A percentile compares a stretch with the other conserved stretches of the same genome.
phyloP scores from a whole-genome alignment of 1,284 basidiomycete species.

The Fistulinella staudtii region DNA sequence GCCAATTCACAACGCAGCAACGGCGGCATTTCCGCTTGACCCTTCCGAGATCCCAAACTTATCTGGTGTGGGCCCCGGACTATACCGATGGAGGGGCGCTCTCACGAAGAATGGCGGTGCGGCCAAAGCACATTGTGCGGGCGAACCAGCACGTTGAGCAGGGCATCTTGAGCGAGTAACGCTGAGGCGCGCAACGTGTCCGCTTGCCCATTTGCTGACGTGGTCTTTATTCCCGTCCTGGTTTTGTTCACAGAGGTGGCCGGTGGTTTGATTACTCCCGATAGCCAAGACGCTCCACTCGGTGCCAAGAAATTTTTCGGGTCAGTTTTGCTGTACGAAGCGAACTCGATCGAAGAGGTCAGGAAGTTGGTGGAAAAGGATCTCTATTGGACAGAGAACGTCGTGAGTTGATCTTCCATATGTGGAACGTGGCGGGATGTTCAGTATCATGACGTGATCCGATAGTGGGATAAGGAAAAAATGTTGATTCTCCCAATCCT shows the following conservation, averaged over 20 bases:
- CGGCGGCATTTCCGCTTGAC: conserved; percentile 16
- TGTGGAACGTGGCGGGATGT: neutral
- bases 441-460: neutral
- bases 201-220: conserved; percentile 3
- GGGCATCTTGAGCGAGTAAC: conserved; percentile 32
- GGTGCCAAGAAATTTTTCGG: conserved; percentile 45
- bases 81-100: conserved; percentile 46
- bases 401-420: conserved; percentile 40
- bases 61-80: conserved; percentile 54
- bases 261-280: conserved; percentile 45
- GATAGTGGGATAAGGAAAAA: conserved; percentile 40
- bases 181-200: conserved; percentile 2
- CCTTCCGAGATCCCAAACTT: conserved; percentile 28
- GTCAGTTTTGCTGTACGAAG: conserved; percentile 48
- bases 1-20: neutral
- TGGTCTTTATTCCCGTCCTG: neutral
- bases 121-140: conserved; percentile 41
- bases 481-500: conserved; percentile 42
- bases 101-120: conserved; percentile 45
- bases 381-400: conserved; percentile 51
- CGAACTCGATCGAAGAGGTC: conserved; percentile 45
- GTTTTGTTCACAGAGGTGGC: conserved; percentile 38
- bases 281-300: conserved; percentile 32
- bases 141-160: conserved; percentile 40
- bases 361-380: conserved; percentile 47